phyloP scores from a whole-genome alignment of 257 asterid genomes.

The Nemophila menziesii region DNA sequence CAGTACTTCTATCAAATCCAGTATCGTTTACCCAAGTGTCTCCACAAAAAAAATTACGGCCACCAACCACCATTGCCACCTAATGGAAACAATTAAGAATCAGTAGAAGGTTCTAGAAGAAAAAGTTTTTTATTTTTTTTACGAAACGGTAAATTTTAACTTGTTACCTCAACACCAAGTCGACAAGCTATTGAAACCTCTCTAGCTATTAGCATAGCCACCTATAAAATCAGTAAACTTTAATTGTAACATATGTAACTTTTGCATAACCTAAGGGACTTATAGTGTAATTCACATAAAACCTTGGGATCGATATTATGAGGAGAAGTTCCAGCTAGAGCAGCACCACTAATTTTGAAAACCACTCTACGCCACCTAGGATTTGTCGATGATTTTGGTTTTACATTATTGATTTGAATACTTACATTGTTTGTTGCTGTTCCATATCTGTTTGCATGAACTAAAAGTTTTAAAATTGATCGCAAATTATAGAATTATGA shows the following conservation, averaged over 20 bases:
- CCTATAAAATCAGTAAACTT: too few relatives aligned
- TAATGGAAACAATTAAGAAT: too few relatives aligned
- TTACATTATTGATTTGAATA: conserved; percentile 42
- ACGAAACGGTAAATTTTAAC: too few relatives aligned
- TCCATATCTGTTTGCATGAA: conserved; percentile 57
- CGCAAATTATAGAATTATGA: not conserved
- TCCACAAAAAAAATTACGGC: conserved; percentile 92
- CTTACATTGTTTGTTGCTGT: conserved; percentile 33
- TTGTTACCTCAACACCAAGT: conserved; percentile 59
- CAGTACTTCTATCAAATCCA: conserved; percentile 78
- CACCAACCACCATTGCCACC: conserved; percentile 87
- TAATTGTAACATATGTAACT: too few relatives aligned
- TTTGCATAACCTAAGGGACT: too few relatives aligned
- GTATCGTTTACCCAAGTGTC: conserved; percentile 81
- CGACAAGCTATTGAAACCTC: conserved; percentile 87
- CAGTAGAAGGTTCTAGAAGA: too few relatives aligned
- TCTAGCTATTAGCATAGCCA: conserved; percentile 77
- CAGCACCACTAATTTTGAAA: conserved; percentile 82
- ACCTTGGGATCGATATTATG: conserved; percentile 84
- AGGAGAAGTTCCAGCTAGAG: conserved; percentile 69
- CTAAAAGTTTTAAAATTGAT: not conserved
- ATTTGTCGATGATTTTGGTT: conserved; percentile 48
- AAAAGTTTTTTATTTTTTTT: too few relatives aligned
- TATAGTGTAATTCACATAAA: not conserved
- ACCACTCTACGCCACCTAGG: conserved; percentile 87